Conservation (phyloP, 495 filamentous ascomycete species). For the Annulohypoxylon bovei region DNA sequence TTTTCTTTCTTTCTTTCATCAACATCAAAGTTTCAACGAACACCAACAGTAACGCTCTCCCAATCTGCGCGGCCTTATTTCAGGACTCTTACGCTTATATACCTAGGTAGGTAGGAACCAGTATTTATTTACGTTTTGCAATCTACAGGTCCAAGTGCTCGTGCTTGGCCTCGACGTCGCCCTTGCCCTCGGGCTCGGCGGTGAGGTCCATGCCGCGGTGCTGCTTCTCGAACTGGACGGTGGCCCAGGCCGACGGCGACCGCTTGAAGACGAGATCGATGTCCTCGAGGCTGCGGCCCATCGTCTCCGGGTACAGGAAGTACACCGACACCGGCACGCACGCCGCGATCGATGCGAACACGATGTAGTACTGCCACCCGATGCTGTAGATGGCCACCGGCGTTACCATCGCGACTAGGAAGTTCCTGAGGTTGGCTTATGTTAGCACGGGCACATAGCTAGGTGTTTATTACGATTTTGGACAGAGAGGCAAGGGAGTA, state of each 20-base stretch:
- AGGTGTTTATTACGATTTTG: too few relatives aligned
- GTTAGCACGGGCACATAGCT: not conserved
- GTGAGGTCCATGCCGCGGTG: conserved; percentile 60
- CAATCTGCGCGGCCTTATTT: not conserved
- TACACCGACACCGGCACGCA: conserved; percentile 62
- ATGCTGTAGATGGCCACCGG: conserved; percentile 59
- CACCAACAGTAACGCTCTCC: not conserved
- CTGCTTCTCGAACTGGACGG: conserved; percentile 65
- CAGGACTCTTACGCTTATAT: not conserved
- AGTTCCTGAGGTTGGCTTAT: conserved; percentile 50
- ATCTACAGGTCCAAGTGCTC: conserved; percentile 15
- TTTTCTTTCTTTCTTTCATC: not conserved
- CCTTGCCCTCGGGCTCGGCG: conserved; percentile 62
- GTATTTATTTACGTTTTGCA: too few relatives aligned
- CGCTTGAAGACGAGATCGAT: conserved; percentile 75
- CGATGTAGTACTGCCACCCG: conserved; percentile 59
- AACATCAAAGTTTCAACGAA: not conserved
- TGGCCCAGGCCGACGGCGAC: conserved; percentile 65
- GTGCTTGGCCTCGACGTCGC: conserved; percentile 7
- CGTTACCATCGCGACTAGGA: conserved; percentile 58
- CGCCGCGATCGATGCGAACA: conserved; percentile 60
- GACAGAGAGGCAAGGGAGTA: not conserved
- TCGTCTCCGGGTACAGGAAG: conserved; percentile 68
- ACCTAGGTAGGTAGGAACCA: not conserved
- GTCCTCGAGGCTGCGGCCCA: conserved; percentile 67